Evolutionary conservation across 2,329 filamentous ascomycete genomes (phyloP).

Genomic region (Lizonia empirigonia): DNA sequence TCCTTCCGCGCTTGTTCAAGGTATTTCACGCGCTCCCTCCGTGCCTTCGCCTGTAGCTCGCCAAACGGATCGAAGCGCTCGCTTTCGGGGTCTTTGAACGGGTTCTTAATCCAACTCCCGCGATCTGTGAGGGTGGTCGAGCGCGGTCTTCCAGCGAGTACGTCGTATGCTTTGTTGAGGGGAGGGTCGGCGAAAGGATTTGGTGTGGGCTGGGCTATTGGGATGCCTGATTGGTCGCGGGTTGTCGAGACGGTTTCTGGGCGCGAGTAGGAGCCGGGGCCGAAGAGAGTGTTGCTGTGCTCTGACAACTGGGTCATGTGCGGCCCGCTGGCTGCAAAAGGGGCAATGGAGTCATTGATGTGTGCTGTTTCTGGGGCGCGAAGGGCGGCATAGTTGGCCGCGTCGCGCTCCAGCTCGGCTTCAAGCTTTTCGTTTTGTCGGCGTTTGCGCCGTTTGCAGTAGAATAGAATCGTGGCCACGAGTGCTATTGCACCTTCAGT

Average conservation of each 20-base stretch:
- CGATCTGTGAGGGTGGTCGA: constrained; percentile 45
- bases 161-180: constrained; percentile 45
- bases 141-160: constrained; percentile 39
- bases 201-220: constrained; percentile 33
- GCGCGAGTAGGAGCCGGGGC: constrained; percentile 30
- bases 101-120: constrained; percentile 43
- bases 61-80: constrained; percentile 48
- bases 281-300: constrained; percentile 37
- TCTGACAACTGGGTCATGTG: constrained; percentile 34
- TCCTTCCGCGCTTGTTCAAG: constrained; percentile 34
- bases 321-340: constrained; percentile 16
- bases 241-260: constrained; percentile 44
- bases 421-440: constrained; percentile 24
- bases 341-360: constrained; percentile 13
- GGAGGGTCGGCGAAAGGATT: constrained; percentile 46
- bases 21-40: constrained; percentile 33
- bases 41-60: constrained; percentile 42
- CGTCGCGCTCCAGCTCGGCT: constrained; percentile 35
- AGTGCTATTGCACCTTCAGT: constrained; percentile 35
- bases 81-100: constrained; percentile 42
- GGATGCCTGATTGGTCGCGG: constrained; percentile 27
- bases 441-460: constrained; percentile 34
- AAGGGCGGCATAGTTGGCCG: constrained; percentile 29
- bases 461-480: constrained; percentile 28
- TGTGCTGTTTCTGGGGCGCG: constrained; percentile 33